These are phyloP conservation scores for Entoloma clypeatum DNA, from an alignment of 1,284 basidiomycete genomes.

Conservation along the genomic window DNA sequence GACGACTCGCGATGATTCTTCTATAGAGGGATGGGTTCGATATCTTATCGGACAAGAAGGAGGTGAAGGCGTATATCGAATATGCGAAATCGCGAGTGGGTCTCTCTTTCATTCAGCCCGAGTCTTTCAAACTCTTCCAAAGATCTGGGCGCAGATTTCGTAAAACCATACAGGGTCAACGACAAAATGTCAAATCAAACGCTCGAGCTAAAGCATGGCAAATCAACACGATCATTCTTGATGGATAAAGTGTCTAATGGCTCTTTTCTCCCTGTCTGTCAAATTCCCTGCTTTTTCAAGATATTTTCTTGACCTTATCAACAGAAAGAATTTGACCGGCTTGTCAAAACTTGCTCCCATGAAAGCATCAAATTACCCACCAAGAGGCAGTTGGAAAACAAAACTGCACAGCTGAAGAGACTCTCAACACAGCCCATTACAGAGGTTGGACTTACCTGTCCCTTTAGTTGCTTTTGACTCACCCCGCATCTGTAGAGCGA, in stretches of 20 bases:
- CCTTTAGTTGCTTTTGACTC: constrained; percentile 3
- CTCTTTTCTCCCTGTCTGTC: constrained; percentile 52
- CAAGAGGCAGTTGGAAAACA: constrained; percentile 61
- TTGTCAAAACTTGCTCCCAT: constrained; percentile 41
- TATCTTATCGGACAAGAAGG: constrained; percentile 62
- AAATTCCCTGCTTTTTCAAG: constrained; percentile 1
- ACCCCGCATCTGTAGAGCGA: constrained; percentile 46
- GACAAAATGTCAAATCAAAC: constrained; percentile 54
- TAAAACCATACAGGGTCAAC: constrained; percentile 76
- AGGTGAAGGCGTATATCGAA: constrained; percentile 68
- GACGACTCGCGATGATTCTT: constrained; percentile 6
- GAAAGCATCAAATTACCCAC: constrained; percentile 68
- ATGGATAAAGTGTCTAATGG: constrained; percentile 86
- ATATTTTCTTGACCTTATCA: constrained; percentile 11
- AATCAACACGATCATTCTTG: constrained; percentile 49
- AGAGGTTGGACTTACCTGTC: constrained; percentile 50
- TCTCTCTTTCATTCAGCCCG: constrained; percentile 16
- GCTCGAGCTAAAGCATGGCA: constrained; percentile 71
- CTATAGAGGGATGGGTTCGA: constrained; percentile 74
- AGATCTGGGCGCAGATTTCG: constrained; percentile 49
- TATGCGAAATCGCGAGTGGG: constrained; percentile 76
- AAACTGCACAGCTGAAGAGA: constrained; percentile 57
- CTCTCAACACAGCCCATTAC: constrained; percentile 63
- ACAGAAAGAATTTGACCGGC: constrained; percentile 74
- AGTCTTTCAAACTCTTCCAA: constrained; percentile 6